Percentiles rank a stretch among this genome's conserved stretches.
These are phyloP conservation scores for Sporobolomyces pararoseus DNA, from an alignment of 768 basidiomycete genomes.

Conservation along the genomic window DNA sequence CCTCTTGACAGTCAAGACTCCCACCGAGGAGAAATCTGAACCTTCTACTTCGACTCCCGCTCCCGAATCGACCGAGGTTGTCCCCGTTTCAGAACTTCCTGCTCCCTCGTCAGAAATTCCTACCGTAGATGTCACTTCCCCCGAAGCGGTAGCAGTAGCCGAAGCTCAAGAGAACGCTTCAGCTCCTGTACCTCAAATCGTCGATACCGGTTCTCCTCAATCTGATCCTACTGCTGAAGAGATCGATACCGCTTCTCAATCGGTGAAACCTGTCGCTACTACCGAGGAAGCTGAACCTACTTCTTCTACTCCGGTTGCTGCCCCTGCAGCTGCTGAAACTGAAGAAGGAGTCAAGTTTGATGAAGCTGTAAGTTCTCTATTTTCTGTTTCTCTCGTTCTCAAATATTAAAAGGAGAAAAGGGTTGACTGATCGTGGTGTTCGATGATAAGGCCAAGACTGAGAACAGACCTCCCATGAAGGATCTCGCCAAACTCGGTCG, in stretches of 20 bases:
- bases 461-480: conserved; percentile 31
- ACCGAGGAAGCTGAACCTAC: background rate
- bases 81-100: background rate
- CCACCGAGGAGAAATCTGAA: conserved; percentile 32
- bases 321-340: background rate
- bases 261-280: conserved; percentile 10
- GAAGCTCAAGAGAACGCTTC: conserved; percentile 1
- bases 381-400: background rate
- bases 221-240: conserved; percentile 10
- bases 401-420: no score
- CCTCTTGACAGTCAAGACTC: conserved; percentile 30
- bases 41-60: background rate
- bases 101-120: background rate
- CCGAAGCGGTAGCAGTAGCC: conserved; percentile 25
- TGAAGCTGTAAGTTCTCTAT: conserved; percentile 16
- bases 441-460: conserved; percentile 36
- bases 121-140: conserved; percentile 6
- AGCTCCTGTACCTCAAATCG: conserved; percentile 27
- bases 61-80: background rate
- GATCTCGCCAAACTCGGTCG: conserved; percentile 35
- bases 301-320: background rate
- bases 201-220: conserved; percentile 1
- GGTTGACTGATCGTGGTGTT: no score
- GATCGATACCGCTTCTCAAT: background rate
- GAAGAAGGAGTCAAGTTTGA: conserved; percentile 29